phyloP scores from a whole-genome alignment of 331 rosid genomes.

The Rosa hybrid region DNA sequence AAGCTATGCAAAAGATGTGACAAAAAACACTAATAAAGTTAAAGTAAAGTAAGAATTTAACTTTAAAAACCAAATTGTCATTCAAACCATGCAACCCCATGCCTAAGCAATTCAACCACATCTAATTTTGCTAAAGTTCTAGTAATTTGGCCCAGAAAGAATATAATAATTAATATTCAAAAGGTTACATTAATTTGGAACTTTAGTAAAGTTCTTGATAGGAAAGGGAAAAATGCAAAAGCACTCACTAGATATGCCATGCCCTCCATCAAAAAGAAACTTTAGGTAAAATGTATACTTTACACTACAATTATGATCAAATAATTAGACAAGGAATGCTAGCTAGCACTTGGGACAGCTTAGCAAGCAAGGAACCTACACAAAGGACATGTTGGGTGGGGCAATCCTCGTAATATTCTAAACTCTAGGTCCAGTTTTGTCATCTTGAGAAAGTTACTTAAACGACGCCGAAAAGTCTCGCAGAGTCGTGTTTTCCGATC shows the following conservation, averaged over 20 bases:
- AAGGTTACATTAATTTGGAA: neutral
- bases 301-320: neutral
- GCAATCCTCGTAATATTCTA: neutral
- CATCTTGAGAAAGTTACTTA: neutral
- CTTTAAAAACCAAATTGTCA: too few relatives aligned
- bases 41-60: too few relatives aligned
- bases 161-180: neutral
- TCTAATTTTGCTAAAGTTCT: neutral
- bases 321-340: neutral
- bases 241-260: neutral
- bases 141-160: neutral
- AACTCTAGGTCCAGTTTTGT: neutral
- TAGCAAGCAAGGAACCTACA: conserved; percentile 3
- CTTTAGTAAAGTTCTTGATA: neutral
- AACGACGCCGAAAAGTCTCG: neutral
- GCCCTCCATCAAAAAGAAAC: neutral
- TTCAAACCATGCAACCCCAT: too few relatives aligned
- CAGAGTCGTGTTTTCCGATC: neutral
- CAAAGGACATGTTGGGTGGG: neutral
- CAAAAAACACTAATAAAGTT: too few relatives aligned
- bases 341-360: conserved; percentile 7
- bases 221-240: neutral
- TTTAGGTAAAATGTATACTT: neutral
- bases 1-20: too few relatives aligned
- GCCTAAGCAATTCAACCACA: neutral